Conservation (phyloP, 1,284 basidiomycete genomes). For the Apiotrichum laibachii region DNA sequence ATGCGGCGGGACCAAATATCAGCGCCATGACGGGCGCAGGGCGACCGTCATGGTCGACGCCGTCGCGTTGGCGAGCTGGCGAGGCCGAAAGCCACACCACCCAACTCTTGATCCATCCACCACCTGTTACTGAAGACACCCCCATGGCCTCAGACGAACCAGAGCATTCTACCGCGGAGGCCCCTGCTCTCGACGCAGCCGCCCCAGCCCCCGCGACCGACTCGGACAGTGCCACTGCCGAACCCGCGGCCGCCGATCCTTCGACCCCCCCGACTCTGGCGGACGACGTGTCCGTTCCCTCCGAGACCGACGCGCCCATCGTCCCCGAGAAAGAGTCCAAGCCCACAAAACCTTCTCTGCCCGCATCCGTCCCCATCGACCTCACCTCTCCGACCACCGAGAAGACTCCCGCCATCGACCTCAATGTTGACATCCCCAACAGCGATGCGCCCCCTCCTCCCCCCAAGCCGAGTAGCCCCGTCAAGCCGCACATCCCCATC, state of each 20-base stretch:
- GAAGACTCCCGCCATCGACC: background rate
- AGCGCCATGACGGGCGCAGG: too few relatives aligned
- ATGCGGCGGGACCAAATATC: too few relatives aligned
- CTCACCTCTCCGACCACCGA: conserved; percentile 1
- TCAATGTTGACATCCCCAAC: background rate
- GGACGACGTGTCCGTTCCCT: background rate
- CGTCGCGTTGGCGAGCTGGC: too few relatives aligned
- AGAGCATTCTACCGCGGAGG: background rate
- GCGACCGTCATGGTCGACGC: too few relatives aligned
- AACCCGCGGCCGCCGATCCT: background rate
- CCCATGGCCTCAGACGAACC: conserved; percentile 7
- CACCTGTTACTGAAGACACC: background rate
- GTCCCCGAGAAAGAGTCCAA: background rate
- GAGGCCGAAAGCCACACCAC: background rate
- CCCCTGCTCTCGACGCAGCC: background rate
- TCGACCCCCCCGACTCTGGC: background rate
- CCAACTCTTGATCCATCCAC: too few relatives aligned
- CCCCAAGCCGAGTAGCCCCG: conserved; percentile 4
- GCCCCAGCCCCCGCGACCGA: background rate
- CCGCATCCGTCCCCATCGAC: background rate
- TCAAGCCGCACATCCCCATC: conserved; percentile 6
- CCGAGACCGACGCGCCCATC: background rate
- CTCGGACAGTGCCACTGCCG: background rate
- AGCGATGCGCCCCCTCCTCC: conserved; percentile 13
- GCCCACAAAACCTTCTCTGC: background rate